Conservation (phyloP, 495 filamentous ascomycete genomes). For the Diplogelasinospora grovesii region DNA sequence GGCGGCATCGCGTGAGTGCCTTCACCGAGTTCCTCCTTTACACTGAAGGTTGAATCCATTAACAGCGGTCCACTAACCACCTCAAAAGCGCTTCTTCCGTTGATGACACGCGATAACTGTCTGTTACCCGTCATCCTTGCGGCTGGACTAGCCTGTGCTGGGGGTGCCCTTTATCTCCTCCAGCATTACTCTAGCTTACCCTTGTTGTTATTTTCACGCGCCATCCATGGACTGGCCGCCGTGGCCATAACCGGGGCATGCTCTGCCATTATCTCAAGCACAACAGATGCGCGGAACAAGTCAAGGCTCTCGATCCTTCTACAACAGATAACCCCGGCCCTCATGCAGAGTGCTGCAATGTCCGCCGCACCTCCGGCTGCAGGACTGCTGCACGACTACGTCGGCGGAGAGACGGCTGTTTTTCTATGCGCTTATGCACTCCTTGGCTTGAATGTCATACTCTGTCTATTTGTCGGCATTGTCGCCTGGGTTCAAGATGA, state of each 20-base stretch:
- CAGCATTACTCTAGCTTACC: constrained; percentile 13
- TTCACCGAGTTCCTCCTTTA: neutral
- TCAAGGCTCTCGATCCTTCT: too few species aligned
- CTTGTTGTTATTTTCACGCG: constrained; percentile 16
- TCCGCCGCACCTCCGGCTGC: constrained; percentile 11
- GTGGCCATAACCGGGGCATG: constrained; percentile 16
- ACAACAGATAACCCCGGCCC: constrained; percentile 13
- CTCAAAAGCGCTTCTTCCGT: constrained; percentile 18
- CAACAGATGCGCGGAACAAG: neutral
- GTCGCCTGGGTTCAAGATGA: too few species aligned
- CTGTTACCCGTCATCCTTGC: constrained; percentile 8
- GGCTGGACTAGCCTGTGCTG: constrained; percentile 15
- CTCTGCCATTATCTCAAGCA: constrained; percentile 10
- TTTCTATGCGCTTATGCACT: constrained; percentile 21
- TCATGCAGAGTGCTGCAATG: constrained; percentile 21
- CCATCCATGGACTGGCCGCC: constrained; percentile 19
- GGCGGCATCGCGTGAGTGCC: constrained; percentile 20
- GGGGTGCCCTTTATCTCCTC: constrained; percentile 15
- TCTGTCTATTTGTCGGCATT: constrained; percentile 8
- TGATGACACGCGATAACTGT: constrained; percentile 12
- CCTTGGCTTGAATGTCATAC: constrained; percentile 9
- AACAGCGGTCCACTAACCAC: neutral
- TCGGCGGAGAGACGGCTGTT: constrained; percentile 8
- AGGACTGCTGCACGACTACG: constrained; percentile 15
- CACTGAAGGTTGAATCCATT: neutral